Evolutionary conservation across 345 rosid species (phyloP).

Genomic region (Excoecaria cochinchinensis): DNA sequence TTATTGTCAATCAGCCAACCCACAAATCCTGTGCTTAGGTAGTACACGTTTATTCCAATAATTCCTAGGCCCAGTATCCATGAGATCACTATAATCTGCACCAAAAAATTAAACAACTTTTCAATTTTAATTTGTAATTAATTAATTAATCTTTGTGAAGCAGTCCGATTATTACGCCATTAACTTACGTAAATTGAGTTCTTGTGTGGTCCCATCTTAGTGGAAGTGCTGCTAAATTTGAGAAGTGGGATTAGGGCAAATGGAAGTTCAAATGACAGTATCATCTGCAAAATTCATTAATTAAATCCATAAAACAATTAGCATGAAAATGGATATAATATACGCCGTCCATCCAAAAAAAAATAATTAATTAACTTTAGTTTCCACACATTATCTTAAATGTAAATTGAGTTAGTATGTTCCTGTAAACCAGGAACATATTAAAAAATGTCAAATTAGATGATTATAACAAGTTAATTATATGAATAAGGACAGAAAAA

Average conservation of each 20-base stretch:
- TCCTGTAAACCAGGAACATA: too few species aligned
- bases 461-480: background rate
- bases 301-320: background rate
- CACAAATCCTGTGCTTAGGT: conserved; percentile 50
- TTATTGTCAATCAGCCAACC: conserved; percentile 46
- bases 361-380: too few species aligned
- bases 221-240: conserved; percentile 60
- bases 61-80: conserved; percentile 58
- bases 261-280: conserved; percentile 71
- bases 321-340: too few species aligned
- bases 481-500: too few species aligned
- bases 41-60: conserved; percentile 60
- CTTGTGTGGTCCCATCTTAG: conserved; percentile 77
- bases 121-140: too few species aligned
- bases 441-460: background rate
- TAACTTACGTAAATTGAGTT: conserved; percentile 53
- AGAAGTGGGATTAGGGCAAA: conserved; percentile 73
- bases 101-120: background rate
- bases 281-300: conserved; percentile 46
- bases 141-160: background rate
- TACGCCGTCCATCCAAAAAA: too few species aligned
- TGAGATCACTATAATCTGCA: conserved; percentile 54
- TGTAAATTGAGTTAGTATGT: too few species aligned
- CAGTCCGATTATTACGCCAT: background rate
- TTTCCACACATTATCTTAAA: too few species aligned